Base-by-base conservation (phyloP, 164 flowering plant species). In the Umbilicus rupestris region DNA sequence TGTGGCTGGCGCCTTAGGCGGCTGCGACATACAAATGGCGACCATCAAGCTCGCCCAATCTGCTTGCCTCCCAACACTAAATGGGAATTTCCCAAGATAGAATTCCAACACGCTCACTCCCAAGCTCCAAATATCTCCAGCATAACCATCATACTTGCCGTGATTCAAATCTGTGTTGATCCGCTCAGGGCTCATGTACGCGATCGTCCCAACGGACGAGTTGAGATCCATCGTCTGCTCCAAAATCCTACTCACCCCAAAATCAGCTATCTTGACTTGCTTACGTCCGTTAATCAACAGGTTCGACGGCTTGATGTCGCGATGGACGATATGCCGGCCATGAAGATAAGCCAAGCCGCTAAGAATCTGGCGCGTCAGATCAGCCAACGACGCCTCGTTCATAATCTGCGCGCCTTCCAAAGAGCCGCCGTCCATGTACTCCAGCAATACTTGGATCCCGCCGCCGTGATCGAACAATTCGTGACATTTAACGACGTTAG, bases 11-110 rank as follows among this genome's bases (percentile, higher is more conserved):
- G 93, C 95, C 76, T 84, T 85, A 2, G 96, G 98, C 22, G 98
- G 96, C 66, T 77, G 80, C 4, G 89, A 72, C 80, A 87, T 81
- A 71, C 96, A 92, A 26, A 92, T 90, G 0, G 96, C 95, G 45
- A 80, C 77, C 89, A 92, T 85, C 44, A 92, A 72, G 55, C 90
- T 92, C 0, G 98, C 95, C 98, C 98, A 92, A 71, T 90, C 98
- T 0, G 93, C 95, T 14, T 78, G 84, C 65, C 89, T 66, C 1
- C 83, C 82, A 14, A 84, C 91, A 0, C 75, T 72, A 44, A 89
- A 85, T 0, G 96, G 98, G 52, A 85, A 92, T 33, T 81, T 72
- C 39, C 98, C 98, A 71, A 89, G 22, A 66, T 86, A 87, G 70
- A 90, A 89, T 69, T 92, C 96, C 72, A 92, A 70, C 19, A 89